Conservation (phyloP, 73 alveolate species). For the Tetrahymena borealis region DNA sequence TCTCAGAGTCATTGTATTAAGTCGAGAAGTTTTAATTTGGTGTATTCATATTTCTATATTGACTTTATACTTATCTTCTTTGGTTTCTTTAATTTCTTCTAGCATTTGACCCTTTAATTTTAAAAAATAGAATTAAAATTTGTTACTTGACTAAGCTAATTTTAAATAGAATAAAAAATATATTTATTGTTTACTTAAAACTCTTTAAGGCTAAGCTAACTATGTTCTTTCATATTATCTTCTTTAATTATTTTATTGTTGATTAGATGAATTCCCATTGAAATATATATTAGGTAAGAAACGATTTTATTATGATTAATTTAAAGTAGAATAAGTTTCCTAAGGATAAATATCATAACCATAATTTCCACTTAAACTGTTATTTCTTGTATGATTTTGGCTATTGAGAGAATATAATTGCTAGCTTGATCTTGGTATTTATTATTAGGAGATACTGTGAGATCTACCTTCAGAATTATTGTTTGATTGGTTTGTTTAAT, state of each 20-base stretch:
- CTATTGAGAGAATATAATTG: not conserved
- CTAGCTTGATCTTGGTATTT: no score
- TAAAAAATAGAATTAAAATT: not conserved
- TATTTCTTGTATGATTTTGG: not conserved
- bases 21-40: no score
- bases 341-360: not conserved
- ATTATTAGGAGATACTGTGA: no score
- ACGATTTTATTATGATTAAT: not conserved
- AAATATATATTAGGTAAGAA: not conserved
- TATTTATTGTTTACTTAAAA: not conserved
- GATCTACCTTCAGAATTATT: no score
- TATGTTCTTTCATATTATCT: not conserved
- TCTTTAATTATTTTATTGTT: not conserved
- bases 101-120: not conserved
- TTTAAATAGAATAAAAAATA: not conserved
- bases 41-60: no score
- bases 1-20: no score
- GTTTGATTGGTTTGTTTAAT: not conserved
- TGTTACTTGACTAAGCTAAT: no score
- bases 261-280: not conserved
- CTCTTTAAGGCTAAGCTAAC: not conserved
- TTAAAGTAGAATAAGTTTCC: not conserved
- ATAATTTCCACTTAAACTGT: not conserved
- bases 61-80: no score
- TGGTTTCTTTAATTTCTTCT: not conserved